Percentiles rank a stretch among this genome's conserved stretches.
Conservation (phyloP, 345 rosid genomes). For the Salix purpurea region DNA sequence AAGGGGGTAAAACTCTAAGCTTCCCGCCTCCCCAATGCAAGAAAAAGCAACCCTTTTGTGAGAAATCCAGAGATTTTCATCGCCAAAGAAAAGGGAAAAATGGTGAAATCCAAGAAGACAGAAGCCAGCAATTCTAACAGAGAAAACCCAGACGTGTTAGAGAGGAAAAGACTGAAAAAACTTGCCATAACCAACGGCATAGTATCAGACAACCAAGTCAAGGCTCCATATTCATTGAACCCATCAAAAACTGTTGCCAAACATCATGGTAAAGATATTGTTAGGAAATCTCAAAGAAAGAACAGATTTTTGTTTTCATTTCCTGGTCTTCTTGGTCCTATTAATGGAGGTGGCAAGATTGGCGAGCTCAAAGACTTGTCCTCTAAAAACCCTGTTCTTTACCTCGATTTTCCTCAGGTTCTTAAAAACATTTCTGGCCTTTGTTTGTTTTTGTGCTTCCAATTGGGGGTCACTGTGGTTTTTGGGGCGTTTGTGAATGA, state of each 20-base stretch:
- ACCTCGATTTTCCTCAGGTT: slow-evolving; percentile 75
- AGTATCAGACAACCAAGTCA: slow-evolving; percentile 45
- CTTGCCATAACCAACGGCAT: slow-evolving; percentile 44
- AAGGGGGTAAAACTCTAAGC: neutral
- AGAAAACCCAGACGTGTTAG: slow-evolving; percentile 36
- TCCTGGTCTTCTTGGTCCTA: slow-evolving; percentile 66
- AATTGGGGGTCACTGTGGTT: neutral
- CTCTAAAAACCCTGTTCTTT: slow-evolving; percentile 79
- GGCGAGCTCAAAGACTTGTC: slow-evolving; percentile 77
- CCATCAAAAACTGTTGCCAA: slow-evolving; percentile 61
- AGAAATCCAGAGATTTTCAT: neutral
- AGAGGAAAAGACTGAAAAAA: slow-evolving; percentile 49
- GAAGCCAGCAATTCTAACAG: neutral
- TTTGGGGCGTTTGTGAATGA: neutral
- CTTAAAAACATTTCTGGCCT: neutral
- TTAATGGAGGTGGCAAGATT: slow-evolving; percentile 61
- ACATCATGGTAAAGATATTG: slow-evolving; percentile 76
- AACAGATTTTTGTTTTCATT: slow-evolving; percentile 68
- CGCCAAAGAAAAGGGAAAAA: neutral
- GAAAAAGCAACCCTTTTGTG: neutral
- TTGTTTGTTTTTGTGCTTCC: neutral
- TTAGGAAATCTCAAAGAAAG: slow-evolving; percentile 77
- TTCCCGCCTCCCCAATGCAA: neutral
- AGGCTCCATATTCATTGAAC: slow-evolving; percentile 20
- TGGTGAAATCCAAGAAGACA: slow-evolving; percentile 26